A percentile compares a stretch with the other conserved stretches of the same genome.
These are phyloP conservation scores for Aspergillus ellipticus DNA, from an alignment of 495 filamentous ascomycete species.

Conservation along the genomic window DNA sequence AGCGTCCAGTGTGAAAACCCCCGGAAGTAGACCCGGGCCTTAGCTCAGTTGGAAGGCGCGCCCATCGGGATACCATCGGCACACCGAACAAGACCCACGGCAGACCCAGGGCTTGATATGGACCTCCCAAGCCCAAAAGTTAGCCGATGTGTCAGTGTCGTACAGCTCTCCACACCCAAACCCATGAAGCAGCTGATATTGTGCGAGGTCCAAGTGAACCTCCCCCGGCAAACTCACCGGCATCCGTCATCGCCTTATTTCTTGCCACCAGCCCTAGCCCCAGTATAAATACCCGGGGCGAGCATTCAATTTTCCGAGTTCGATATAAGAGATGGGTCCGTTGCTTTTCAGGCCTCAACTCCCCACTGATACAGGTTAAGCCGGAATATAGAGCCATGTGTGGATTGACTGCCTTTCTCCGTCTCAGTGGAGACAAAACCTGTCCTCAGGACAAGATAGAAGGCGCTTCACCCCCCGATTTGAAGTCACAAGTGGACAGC, in stretches of 20 bases:
- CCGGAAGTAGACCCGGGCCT: too few species aligned
- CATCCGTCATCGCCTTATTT: not conserved
- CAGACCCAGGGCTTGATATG: too few species aligned
- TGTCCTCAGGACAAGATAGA: not conserved
- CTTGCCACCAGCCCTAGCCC: not conserved
- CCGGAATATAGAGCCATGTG: not conserved
- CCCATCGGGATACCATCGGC: too few species aligned
- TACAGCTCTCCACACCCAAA: too few species aligned
- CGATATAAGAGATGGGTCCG: not conserved
- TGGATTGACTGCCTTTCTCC: constrained; percentile 8
- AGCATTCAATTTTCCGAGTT: not conserved
- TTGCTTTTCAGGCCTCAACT: not conserved
- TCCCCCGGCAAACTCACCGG: too few species aligned
- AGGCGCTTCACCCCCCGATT: not conserved
- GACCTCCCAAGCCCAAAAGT: too few species aligned
- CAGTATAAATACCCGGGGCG: not conserved
- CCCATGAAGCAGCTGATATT: too few species aligned
- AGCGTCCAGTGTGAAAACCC: too few species aligned
- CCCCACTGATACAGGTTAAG: not conserved
- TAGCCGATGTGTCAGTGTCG: too few species aligned
- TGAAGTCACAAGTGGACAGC: constrained; percentile 7
- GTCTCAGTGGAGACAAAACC: not conserved
- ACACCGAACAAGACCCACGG: too few species aligned
- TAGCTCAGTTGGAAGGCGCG: too few species aligned
- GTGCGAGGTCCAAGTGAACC: too few species aligned